phyloP scores from a whole-genome alignment of 2,329 filamentous ascomycete genomes.

The Ophiostoma angusticollis region DNA sequence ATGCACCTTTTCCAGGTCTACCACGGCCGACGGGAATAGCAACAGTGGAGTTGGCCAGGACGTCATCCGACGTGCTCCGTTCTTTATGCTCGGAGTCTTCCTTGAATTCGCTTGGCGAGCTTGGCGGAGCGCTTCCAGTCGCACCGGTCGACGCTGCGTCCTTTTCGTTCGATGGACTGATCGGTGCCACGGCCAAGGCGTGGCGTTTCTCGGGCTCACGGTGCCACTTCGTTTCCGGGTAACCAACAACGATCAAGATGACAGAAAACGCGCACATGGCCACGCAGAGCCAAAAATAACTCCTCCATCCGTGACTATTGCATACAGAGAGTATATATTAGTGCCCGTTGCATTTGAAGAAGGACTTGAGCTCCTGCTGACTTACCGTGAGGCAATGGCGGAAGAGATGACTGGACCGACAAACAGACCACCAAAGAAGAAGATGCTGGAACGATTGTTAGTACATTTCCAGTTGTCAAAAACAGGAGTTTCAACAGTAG shows the following conservation, averaged over 20 bases:
- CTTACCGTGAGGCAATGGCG: conserved; percentile 9
- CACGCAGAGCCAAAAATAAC: conserved; percentile 51
- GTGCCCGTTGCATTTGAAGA: not conserved
- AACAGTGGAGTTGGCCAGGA: not conserved
- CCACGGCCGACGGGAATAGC: not conserved
- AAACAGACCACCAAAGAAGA: conserved; percentile 15
- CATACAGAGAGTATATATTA: not conserved
- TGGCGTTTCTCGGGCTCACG: conserved; percentile 27
- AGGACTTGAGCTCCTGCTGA: too few relatives aligned
- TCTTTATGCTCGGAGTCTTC: not conserved
- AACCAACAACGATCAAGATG: conserved; percentile 41
- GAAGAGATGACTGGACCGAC: conserved; percentile 11
- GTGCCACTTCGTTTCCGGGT: conserved; percentile 48
- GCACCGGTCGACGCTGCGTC: too few relatives aligned
- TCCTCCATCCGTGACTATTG: conserved; percentile 38
- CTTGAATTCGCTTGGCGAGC: not conserved
- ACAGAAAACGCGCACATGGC: conserved; percentile 34
- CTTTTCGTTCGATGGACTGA: too few relatives aligned
- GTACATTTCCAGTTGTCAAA: not conserved
- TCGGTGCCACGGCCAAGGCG: conserved; percentile 14
- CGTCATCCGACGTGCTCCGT: not conserved
- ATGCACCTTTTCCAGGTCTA: not conserved
- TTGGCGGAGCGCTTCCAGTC: not conserved
- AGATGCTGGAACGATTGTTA: conserved; percentile 4
- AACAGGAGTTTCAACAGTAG: not conserved